phyloP scores from a whole-genome alignment of 176 grass and related monocot species.

The Pontederia paniculata region DNA sequence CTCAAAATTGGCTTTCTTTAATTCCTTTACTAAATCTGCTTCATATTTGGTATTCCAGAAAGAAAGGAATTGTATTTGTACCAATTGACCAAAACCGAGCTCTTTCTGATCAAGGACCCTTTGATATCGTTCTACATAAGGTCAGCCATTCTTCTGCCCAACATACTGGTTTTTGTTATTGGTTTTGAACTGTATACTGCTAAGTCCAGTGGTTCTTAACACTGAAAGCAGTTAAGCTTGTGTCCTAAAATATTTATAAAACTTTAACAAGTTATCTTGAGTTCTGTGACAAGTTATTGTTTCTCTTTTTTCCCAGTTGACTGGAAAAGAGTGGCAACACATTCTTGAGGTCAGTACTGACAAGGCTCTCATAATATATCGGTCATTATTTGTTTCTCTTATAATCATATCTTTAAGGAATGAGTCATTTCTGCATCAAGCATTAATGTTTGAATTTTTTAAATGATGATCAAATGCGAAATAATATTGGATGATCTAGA shows the following conservation, averaged over 20 bases:
- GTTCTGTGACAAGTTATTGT: constrained; percentile 24
- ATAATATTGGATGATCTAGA: neutral
- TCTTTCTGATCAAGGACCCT: constrained; percentile 80
- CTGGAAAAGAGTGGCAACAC: constrained; percentile 71
- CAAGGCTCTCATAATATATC: neutral
- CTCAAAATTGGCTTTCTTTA: no score
- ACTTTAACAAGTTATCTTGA: neutral
- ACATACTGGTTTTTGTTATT: no score
- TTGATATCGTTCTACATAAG: constrained; percentile 95
- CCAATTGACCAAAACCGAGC: constrained; percentile 50
- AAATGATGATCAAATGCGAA: constrained; percentile 4
- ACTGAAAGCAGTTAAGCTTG: no score
- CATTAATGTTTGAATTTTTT: neutral
- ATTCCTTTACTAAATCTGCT: neutral
- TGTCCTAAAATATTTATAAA: no score
- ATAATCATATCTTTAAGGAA: neutral
- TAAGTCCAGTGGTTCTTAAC: neutral
- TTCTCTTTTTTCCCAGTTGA: constrained; percentile 34
- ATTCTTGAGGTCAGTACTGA: constrained; percentile 57
- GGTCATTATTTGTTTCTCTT: constrained; percentile 2
- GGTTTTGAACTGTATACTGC: no score
- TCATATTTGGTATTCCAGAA: constrained; percentile 34
- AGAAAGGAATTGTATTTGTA: constrained; percentile 80
- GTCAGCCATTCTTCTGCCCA: constrained; percentile 19
- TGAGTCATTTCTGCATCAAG: no score